Base-by-base conservation (phyloP, 176 grass and related monocot genomes). In the Rhynchospora breviuscula region DNA sequence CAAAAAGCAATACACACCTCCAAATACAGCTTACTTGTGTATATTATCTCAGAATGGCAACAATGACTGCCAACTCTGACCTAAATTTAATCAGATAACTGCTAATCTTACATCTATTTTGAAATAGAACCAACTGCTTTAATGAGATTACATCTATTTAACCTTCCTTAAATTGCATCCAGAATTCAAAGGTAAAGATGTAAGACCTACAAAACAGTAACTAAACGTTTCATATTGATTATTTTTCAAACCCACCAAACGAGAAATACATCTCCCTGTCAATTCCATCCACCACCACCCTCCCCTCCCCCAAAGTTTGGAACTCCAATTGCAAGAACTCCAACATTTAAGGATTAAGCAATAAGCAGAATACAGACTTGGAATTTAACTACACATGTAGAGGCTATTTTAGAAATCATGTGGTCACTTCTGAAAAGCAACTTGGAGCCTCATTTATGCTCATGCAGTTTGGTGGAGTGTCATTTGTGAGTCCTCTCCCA, bases 1-100 rank as follows among this genome's bases (percentile, higher is more conserved):
- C 94, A 95, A 88, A 84, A 94, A 84, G 87, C 63, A 87, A 89
- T 88, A 94, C 84, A 94, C 89, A 73, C 79, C 87, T 91, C 85
- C 96, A 93, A 98, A 98, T 95, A 95, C 90, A 94, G 91, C 87
- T 81, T 89, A 90, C 78, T 29, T 91, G 61, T 2, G 90, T 88
- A 83, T 52, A 85, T 23, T 26, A 81, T 63, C 74, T 58, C 13
- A 92, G 44, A 19, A 79, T 85, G 89, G 85, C 89, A 85, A 85
- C 89, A 88, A n/a, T 4, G 40, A 46, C n/a, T 46, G 40, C 17
- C 35, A 70, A 70, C 15, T n/a, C 15, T 49, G n/a, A 73, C 40
- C 69, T 22, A 73, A 73, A 49, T 26, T 40, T 56, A 31, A 54
- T 53, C 73, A 56, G 82, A 69, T 17, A 82, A 79, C 63, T 65